Evolutionary conservation across 139 green algal species (phyloP).

Genomic region (Pseudopediastrum boryanum): DNA sequence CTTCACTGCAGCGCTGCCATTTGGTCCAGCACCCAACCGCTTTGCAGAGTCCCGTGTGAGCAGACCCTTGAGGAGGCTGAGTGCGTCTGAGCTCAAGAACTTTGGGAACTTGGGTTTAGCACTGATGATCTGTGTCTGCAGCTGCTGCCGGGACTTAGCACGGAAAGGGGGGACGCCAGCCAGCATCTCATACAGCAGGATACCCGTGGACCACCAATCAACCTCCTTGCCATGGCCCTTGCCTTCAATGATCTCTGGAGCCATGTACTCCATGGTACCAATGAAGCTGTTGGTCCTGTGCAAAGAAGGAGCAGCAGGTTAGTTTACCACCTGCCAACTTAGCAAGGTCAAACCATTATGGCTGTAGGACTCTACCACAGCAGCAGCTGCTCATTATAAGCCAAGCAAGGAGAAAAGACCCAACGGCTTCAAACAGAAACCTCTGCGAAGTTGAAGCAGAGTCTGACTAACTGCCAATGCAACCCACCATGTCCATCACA

Average conservation of each 20-base stretch:
- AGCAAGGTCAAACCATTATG: no score
- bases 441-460: no score
- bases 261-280: conserved; percentile 94
- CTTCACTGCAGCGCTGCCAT: conserved; percentile 70
- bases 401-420: no score
- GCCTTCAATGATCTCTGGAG: conserved; percentile 88
- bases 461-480: no score
- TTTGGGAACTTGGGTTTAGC: conserved; percentile 84
- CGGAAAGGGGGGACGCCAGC: conserved; percentile 90
- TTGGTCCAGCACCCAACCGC: conserved; percentile 80
- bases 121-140: conserved; percentile 87
- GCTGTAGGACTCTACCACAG: no score
- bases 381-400: no score
- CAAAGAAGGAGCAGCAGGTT: no score
- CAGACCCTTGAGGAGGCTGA: conserved; percentile 74
- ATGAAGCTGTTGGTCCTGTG: conserved; percentile 91
- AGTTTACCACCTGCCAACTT: no score
- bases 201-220: conserved; percentile 97
- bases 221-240: conserved; percentile 86
- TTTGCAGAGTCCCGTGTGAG: conserved; percentile 83
- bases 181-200: conserved; percentile 99
- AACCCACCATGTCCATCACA: no score
- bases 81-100: conserved; percentile 45
- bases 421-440: no score
- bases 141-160: conserved; percentile 79